phyloP scores from a whole-genome alignment of 2,329 filamentous ascomycete species.

The Akanthomyces uredinophilus region DNA sequence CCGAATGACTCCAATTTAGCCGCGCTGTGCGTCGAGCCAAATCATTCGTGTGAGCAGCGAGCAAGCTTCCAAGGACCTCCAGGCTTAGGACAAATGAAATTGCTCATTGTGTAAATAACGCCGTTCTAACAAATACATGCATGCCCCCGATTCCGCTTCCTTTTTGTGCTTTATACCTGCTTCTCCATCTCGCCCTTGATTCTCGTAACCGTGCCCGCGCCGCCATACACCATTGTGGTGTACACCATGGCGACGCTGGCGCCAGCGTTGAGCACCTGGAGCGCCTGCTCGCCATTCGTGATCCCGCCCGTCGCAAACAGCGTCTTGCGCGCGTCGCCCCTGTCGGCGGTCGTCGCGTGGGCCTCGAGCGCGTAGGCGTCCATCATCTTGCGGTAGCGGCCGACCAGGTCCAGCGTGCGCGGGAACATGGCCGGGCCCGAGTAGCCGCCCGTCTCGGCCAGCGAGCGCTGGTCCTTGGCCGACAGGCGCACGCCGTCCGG shows the following conservation, averaged over 20 bases:
- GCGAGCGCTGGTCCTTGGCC: constrained; percentile 57
- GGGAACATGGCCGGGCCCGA: constrained; percentile 87
- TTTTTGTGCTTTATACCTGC: constrained; percentile 24
- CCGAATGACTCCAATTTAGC: neutral
- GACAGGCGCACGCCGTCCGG: constrained; percentile 63
- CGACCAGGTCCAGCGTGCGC: constrained; percentile 72
- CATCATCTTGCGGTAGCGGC: constrained; percentile 67
- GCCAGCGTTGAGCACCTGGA: constrained; percentile 77
- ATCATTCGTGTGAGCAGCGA: too few species aligned
- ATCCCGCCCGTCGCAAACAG: constrained; percentile 95
- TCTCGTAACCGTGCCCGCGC: constrained; percentile 58
- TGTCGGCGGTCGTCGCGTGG: constrained; percentile 26
- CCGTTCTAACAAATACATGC: neutral
- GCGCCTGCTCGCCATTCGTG: constrained; percentile 78
- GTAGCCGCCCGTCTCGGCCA: constrained; percentile 80
- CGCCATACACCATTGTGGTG: constrained; percentile 65
- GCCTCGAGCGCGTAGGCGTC: constrained; percentile 41
- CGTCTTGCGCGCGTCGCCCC: constrained; percentile 56
- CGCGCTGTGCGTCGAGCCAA: too few species aligned
- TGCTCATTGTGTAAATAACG: constrained; percentile 1
- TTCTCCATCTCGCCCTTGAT: constrained; percentile 60
- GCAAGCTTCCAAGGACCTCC: too few species aligned
- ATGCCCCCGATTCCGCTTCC: neutral
- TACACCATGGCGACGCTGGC: constrained; percentile 91
- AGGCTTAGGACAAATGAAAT: constrained; percentile 1